phyloP scores from a whole-genome alignment of 2,329 filamentous ascomycete species.

The Colletotrichum cereale region DNA sequence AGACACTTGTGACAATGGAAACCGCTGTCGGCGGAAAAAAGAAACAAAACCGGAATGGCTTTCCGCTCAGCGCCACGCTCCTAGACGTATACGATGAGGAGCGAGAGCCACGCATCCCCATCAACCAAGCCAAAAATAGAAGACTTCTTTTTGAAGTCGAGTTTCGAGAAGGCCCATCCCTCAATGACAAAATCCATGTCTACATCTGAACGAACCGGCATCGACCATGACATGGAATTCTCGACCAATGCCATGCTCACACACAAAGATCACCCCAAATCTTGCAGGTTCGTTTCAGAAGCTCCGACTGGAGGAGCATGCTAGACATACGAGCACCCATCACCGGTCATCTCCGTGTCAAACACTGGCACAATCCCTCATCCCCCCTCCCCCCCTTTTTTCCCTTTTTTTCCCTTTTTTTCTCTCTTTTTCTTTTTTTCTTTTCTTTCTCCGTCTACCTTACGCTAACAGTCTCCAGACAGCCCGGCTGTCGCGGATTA shows the following conservation, averaged over 20 bases:
- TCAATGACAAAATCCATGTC: slow-evolving; percentile 14
- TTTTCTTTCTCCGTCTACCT: not conserved
- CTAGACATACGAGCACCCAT: slow-evolving; percentile 12
- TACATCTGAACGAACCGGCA: slow-evolving; percentile 5
- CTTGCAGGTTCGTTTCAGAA: slow-evolving; percentile 39
- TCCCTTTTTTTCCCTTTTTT: not conserved
- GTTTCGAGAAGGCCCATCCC: slow-evolving; percentile 10
- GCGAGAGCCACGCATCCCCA: slow-evolving; percentile 8
- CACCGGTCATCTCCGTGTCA: slow-evolving; percentile 38
- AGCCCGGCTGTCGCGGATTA: slow-evolving; percentile 9
- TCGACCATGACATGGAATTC: slow-evolving; percentile 21
- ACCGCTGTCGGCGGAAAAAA: slow-evolving; percentile 32
- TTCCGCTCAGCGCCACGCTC: slow-evolving; percentile 16
- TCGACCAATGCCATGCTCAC: not conserved
- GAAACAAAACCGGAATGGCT: slow-evolving; percentile 28
- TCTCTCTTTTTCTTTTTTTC: not conserved
- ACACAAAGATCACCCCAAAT: slow-evolving; percentile 29
- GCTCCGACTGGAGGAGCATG: slow-evolving; percentile 27
- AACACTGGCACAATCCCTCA: slow-evolving; percentile 24
- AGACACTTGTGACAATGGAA: slow-evolving; percentile 24
- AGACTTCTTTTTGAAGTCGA: not conserved
- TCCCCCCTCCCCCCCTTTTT: slow-evolving; percentile 3
- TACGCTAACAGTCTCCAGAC: not conserved
- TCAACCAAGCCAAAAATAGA: slow-evolving; percentile 21
- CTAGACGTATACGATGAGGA: slow-evolving; percentile 21